Conservation (phyloP, 805 yeast species). For the Henningerozyma blattae region DNA sequence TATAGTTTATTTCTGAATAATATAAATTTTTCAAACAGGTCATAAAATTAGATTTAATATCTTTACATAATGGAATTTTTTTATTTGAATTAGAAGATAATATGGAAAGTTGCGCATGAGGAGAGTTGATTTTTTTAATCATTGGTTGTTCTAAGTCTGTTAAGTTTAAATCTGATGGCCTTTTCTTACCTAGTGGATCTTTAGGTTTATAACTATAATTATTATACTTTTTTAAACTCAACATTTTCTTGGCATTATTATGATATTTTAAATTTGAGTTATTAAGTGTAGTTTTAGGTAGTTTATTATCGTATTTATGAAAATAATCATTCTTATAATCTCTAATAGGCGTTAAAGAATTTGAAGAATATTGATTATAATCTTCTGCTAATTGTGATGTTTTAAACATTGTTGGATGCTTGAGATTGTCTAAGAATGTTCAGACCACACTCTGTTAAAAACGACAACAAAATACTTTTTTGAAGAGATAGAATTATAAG, state of each 20-base stretch:
- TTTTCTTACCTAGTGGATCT: slow-evolving; percentile 5
- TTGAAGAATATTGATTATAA: slow-evolving; percentile 12
- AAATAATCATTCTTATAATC: slow-evolving; percentile 21
- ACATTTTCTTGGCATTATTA: not conserved
- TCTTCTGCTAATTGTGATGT: slow-evolving; percentile 15
- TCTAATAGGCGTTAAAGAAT: slow-evolving; percentile 22
- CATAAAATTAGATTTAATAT: slow-evolving; percentile 7
- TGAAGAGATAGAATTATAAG: no score
- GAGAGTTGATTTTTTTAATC: slow-evolving; percentile 27
- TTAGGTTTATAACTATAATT: not conserved
- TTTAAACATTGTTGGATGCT: slow-evolving; percentile 22
- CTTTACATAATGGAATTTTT: not conserved
- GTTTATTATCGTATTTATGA: slow-evolving; percentile 15
- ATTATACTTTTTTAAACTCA: not conserved
- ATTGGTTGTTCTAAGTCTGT: slow-evolving; percentile 3
- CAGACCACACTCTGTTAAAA: no score
- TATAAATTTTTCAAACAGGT: slow-evolving; percentile 19
- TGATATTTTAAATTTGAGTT: no score
- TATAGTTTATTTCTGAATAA: slow-evolving; percentile 26
- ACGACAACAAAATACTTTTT: no score
- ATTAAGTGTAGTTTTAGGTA: no score
- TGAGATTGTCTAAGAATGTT: no score
- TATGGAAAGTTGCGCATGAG: slow-evolving; percentile 6
- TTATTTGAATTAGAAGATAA: not conserved
- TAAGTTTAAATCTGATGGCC: slow-evolving; percentile 19